Evolutionary conservation across 768 basidiomycete genomes (phyloP).

Genomic region (Paxillus rubicundulus): DNA sequence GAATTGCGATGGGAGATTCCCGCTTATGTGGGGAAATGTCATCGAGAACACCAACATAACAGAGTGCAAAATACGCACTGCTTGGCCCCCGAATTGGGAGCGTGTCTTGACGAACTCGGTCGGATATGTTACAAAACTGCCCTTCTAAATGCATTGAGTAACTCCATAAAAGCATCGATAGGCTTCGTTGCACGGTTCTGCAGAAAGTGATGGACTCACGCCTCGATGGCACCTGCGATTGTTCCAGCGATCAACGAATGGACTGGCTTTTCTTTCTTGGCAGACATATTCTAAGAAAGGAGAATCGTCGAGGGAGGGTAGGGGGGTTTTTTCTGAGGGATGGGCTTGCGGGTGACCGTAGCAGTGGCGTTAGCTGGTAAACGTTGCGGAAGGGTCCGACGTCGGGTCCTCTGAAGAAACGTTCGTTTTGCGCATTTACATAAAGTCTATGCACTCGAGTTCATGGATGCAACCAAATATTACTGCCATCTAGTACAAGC

Average conservation of each 20-base stretch:
- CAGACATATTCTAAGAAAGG: constrained; percentile 35
- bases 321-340: no score
- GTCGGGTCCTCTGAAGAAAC: no score
- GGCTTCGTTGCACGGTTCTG: neutral
- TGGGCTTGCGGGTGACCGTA: no score
- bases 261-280: constrained; percentile 74
- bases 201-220: constrained; percentile 48
- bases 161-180: constrained; percentile 1
- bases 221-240: constrained; percentile 90
- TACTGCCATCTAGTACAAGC: no score
- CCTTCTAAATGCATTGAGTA: constrained; percentile 39
- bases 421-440: no score
- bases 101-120: constrained; percentile 94
- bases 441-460: no score
- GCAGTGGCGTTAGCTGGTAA: no score
- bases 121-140: constrained; percentile 82
- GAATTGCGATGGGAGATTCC: constrained; percentile 71
- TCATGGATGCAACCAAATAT: no score
- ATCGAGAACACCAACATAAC: neutral
- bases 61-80: constrained; percentile 31
- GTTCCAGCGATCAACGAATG: constrained; percentile 90
- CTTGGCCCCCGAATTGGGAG: constrained; percentile 83
- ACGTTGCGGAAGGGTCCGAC: no score
- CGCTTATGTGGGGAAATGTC: constrained; percentile 35
- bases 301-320: neutral